Conservation (phyloP, 2,329 filamentous ascomycete species). For the Diaporthe ilicicola region DNA sequence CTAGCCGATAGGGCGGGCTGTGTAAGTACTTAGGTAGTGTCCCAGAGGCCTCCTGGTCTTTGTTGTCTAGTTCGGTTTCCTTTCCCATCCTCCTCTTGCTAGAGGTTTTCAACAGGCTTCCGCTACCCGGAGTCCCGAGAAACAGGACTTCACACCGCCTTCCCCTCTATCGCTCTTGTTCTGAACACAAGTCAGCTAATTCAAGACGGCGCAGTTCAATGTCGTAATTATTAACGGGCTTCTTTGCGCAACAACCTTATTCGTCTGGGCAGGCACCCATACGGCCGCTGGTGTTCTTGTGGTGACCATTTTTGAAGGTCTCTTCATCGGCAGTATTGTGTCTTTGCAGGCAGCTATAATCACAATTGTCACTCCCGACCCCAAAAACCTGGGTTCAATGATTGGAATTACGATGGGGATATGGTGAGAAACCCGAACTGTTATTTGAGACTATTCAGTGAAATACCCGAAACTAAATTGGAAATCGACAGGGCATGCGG, state of each 20-base stretch:
- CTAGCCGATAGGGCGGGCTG: conserved; percentile 58
- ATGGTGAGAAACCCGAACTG: conserved; percentile 26
- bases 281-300: conserved; percentile 56
- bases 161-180: background rate
- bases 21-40: background rate
- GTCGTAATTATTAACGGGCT: conserved; percentile 72
- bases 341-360: conserved; percentile 46
- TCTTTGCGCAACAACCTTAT: conserved; percentile 64
- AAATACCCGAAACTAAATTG: no score
- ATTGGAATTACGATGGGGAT: conserved; percentile 58
- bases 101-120: background rate
- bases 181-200: background rate
- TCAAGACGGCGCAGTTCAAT: conserved; percentile 21
- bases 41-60: background rate
- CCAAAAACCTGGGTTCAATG: conserved; percentile 63
- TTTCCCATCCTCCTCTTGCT: background rate
- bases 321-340: conserved; percentile 45
- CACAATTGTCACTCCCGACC: conserved; percentile 41
- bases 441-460: no score
- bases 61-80: background rate
- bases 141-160: background rate
- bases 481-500: conserved; percentile 46
- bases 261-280: conserved; percentile 62
- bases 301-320: conserved; percentile 42
- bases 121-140: background rate